Evolutionary conservation across 2,329 filamentous ascomycete genomes (phyloP), one percentile per base, ranked within the genome.

Genomic region (Fusarium tanahbumbuense): DNA sequence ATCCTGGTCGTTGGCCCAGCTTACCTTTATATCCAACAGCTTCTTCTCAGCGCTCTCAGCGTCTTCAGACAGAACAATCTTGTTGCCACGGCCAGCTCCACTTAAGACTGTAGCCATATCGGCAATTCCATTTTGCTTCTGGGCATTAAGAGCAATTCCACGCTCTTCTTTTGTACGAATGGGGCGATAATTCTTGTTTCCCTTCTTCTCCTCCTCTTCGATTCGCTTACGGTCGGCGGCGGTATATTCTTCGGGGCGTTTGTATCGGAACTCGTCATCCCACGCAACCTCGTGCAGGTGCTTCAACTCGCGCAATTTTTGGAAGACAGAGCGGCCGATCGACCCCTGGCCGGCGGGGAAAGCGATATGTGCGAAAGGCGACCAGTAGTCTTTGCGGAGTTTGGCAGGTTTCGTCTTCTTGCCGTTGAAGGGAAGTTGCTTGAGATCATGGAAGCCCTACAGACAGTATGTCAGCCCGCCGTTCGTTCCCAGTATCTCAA

Each of bases 321-420:
- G 87, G 79, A 83, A 91, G 46, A 88, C 86, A 54, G 83, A 86
- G 30, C 86, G 86, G 25, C 90, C 89, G 16, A 89, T 81, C 27
- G 80, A 76, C 62, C 85, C 86, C 41, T 82, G 79, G 45, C 85
- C 86, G 46, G 79, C 64, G 45, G 84, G 84, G 76, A 92, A 89
- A 74, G 85, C 81, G 65, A 92, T 86, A 67, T 85, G 79, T 53
- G 88, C 88, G 73, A 91, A 80, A 9, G 87, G 87, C 34, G 81
- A 81, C 89, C 90, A 92, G 79, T 89, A 87, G 81, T 92, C 90
- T 78, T 89, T 90, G 62, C 90, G 88, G 41, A 92, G 81, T 73
- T 87, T 88, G 56, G 85, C 77, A 4, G 89, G 89, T 70, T 87
- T 86, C 48, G 87, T 84, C 79, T 92, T 91, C 78, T 91, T 92